These are phyloP conservation scores for Phyllosticta paracitricarpa DNA, from an alignment of 2,329 filamentous ascomycete genomes.

Conservation along the genomic window DNA sequence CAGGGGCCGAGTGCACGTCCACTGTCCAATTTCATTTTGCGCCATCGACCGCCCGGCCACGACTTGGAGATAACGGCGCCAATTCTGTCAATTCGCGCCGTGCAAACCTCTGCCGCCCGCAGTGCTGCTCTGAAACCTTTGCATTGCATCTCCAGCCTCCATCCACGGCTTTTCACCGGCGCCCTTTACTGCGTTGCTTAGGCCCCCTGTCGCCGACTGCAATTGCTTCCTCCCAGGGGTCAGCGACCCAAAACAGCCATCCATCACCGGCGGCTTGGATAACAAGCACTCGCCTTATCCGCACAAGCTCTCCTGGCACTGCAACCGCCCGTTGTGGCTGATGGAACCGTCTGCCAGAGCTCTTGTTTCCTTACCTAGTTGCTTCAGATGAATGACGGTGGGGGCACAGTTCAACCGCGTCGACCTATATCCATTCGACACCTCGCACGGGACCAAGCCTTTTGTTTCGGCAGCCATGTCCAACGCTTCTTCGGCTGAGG, in stretches of 20 bases:
- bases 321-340: background rate
- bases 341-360: background rate
- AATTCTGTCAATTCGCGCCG: background rate
- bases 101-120: background rate
- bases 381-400: conserved; percentile 8
- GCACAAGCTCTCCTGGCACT: background rate
- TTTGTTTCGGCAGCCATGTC: background rate
- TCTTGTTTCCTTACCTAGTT: background rate
- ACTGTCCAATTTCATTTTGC: background rate
- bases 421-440: background rate
- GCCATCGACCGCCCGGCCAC: background rate
- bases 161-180: background rate
- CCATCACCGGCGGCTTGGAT: background rate
- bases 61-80: background rate
- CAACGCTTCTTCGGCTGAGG: background rate
- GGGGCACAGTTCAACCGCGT: background rate
- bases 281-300: background rate
- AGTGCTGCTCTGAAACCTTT: background rate
- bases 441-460: background rate
- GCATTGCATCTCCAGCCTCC: background rate
- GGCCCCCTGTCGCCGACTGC: background rate
- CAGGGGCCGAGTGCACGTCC: background rate
- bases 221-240: background rate
- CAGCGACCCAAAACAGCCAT: background rate
- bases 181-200: background rate